Base-by-base conservation (phyloP, 2,329 filamentous ascomycete species). In the Pseudocercospora macadamiae region DNA sequence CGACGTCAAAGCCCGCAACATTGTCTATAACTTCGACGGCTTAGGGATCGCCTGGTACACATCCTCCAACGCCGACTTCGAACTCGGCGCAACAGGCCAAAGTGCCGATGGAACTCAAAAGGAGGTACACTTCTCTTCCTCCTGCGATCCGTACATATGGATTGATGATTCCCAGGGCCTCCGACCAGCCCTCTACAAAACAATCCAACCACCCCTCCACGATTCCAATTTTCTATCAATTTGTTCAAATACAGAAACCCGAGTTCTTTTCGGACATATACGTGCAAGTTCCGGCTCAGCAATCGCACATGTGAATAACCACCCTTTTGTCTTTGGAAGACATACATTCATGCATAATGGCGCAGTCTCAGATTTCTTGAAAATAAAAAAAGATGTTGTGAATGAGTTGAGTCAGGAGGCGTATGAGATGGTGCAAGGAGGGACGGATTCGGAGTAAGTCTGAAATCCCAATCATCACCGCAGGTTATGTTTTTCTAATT, bases 271-370 rank as follows among this genome's bases (percentile, higher is more conserved):
- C 44, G 81, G 80, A 0, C 82, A 84, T 64, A 83, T 84, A 57
- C 76, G 82, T 7, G 81, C 81, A 8, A 77, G 77, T 3, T 80
- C 76, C 5, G 79, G 77, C 0, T 79, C 75, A 4, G 73, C 78
- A 1, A 79, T 83, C 23, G 76, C 79, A 1, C 74, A 75, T 14
- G 77, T 81, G 18, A 84, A 84, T 69, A 81, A 79, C 44, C 82
- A 84, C 60, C 82, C 82, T 4, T 84, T 84, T 67, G 74, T 79
- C 26, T 84, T 83, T 53, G 82, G 82, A 12, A 73, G 81, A 34
- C 80, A 83, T 61, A 74, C 75, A 7, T 80, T 83, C 67, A 83
- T 84, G 82, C 82, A 84, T 72, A 84, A 84, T 64, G 82, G 82
- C 1, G 76, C 76, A 14, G 75, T 83, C 30, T 75, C 76, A 9